A percentile compares a stretch with the other conserved stretches of the same genome.
phyloP scores from a whole-genome alignment of 1,139 yeast species.

The Zygosaccharomyces pseudobailii region DNA sequence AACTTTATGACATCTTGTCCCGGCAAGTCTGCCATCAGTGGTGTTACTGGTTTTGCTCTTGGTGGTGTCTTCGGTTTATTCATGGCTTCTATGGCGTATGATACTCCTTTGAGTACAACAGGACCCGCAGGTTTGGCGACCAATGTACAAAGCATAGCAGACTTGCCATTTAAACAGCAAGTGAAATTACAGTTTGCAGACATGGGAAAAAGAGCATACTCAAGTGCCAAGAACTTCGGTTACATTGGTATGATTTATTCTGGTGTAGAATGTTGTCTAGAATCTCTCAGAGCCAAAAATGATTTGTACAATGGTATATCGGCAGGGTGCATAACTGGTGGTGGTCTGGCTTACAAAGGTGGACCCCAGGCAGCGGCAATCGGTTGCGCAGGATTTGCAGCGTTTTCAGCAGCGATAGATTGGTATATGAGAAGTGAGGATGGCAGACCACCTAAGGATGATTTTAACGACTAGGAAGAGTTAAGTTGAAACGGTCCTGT shows the following conservation, averaged over 20 bases:
- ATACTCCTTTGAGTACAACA: constrained; percentile 35
- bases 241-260: constrained; percentile 90
- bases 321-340: constrained; percentile 97
- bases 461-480: constrained; percentile 63
- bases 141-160: constrained; percentile 53
- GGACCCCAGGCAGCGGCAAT: constrained; percentile 91
- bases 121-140: constrained; percentile 37
- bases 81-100: constrained; percentile 78
- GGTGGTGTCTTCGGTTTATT: constrained; percentile 96
- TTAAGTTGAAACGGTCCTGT: background rate
- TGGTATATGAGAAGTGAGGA: constrained; percentile 83
- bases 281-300: constrained; percentile 72
- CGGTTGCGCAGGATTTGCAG: constrained; percentile 98
- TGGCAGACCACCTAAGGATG: constrained; percentile 80
- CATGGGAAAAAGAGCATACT: constrained; percentile 82
- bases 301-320: constrained; percentile 87
- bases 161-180: constrained; percentile 87
- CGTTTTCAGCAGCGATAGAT: constrained; percentile 91
- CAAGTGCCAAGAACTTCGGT: constrained; percentile 92
- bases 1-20: constrained; percentile 90
- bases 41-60: constrained; percentile 88
- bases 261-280: constrained; percentile 92
- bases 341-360: constrained; percentile 84
- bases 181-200: constrained; percentile 87
- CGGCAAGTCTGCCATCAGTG: constrained; percentile 87